Percentiles rank a stretch among this genome's conserved stretches.
Conservation (phyloP, 192 early-diverging fungal species). For the Umbelopsis vinacea region DNA sequence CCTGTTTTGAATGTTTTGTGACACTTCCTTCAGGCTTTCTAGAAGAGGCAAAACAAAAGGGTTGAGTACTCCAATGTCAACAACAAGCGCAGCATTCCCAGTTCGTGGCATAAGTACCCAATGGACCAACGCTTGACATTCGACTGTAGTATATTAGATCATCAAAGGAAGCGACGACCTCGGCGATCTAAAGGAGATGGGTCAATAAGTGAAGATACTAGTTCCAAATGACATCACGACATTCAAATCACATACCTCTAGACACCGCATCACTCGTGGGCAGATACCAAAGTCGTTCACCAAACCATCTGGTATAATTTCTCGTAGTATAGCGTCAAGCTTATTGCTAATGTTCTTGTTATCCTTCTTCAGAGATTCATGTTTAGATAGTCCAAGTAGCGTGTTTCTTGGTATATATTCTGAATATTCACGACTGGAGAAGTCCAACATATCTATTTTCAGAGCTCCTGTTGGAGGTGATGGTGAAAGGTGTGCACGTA, state of each 20-base stretch:
- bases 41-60: neutral
- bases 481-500: slow-evolving; percentile 17
- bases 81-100: no score
- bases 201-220: no score
- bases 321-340: slow-evolving; percentile 5
- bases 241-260: slow-evolving; percentile 2
- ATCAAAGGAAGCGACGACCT: slow-evolving; percentile 6
- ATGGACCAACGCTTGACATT: slow-evolving; percentile 6
- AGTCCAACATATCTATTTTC: slow-evolving; percentile 20
- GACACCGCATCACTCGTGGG: slow-evolving; percentile 20
- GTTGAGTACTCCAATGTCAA: no score
- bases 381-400: slow-evolving; percentile 7
- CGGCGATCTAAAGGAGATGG: neutral
- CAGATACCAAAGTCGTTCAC: slow-evolving; percentile 14
- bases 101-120: neutral
- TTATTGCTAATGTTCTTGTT: slow-evolving; percentile 16
- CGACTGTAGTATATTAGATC: slow-evolving; percentile 7
- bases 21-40: slow-evolving; percentile 19
- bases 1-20: slow-evolving; percentile 16
- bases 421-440: slow-evolving; percentile 6
- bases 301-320: slow-evolving; percentile 11
- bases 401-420: slow-evolving; percentile 22
- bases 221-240: no score
- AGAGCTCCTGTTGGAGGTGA: neutral
- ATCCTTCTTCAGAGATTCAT: slow-evolving; percentile 15